A percentile compares a stretch with the other conserved stretches of the same genome.
Evolutionary conservation across 179 eudicot genomes (phyloP).

Genomic region (Camellia oleifera): DNA sequence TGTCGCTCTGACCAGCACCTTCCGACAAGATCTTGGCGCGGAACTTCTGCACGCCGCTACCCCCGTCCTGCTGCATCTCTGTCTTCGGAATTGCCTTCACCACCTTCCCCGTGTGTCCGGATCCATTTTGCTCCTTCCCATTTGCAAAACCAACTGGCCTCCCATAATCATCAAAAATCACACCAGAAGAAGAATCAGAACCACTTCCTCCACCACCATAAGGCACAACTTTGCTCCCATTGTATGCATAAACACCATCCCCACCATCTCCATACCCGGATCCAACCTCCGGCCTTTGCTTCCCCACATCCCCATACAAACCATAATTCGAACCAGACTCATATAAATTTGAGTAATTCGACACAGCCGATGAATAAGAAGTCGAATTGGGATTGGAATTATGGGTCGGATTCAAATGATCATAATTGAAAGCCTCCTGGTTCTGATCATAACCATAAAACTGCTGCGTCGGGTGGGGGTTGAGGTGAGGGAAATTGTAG

Average conservation of each 20-base stretch:
- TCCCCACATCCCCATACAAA: constrained; percentile 6
- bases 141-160: constrained; percentile 49
- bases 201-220: constrained; percentile 58
- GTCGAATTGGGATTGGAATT: constrained; percentile 17
- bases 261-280: constrained; percentile 25
- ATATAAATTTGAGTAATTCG: constrained; percentile 24
- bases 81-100: constrained; percentile 61
- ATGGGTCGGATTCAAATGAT: constrained; percentile 18
- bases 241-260: constrained; percentile 47
- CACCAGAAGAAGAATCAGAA: constrained; percentile 29
- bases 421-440: constrained; percentile 24
- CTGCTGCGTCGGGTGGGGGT: constrained; percentile 34
- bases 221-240: constrained; percentile 53
- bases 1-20: constrained; percentile 67
- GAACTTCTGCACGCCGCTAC: constrained; percentile 70
- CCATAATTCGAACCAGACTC: constrained; percentile 23
- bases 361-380: constrained; percentile 22
- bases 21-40: constrained; percentile 77
- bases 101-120: constrained; percentile 31
- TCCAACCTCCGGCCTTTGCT: constrained; percentile 9
- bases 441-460: constrained; percentile 34
- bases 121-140: constrained; percentile 34
- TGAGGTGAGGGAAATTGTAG: constrained; percentile 23
- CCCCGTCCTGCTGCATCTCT: constrained; percentile 48
- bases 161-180: constrained; percentile 92